phyloP scores from a whole-genome alignment of 345 rosid species.

The Euphorbia pulcherrima region DNA sequence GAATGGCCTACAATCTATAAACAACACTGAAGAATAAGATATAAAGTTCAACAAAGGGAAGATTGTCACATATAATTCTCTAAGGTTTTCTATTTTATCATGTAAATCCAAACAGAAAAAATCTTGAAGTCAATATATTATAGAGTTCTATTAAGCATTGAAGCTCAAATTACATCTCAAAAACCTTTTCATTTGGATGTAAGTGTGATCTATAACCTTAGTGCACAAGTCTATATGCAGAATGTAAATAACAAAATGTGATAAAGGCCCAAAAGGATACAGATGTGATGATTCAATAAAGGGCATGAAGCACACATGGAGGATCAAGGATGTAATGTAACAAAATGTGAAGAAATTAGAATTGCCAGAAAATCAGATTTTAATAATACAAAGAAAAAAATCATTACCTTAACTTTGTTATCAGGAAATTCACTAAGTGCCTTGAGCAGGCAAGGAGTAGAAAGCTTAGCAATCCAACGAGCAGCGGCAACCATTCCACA shows the following conservation, averaged over 20 bases:
- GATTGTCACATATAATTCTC: neutral
- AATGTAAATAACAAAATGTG: neutral
- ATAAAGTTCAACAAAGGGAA: neutral
- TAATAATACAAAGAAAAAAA: neutral
- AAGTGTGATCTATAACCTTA: neutral
- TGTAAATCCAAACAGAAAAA: neutral
- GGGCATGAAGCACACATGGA: neutral
- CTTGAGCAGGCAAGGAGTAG: constrained; percentile 69
- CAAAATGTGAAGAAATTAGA: constrained; percentile 1
- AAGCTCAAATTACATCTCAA: neutral
- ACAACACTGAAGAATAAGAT: constrained; percentile 15
- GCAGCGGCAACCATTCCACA: constrained; percentile 99
- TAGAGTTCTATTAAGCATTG: neutral
- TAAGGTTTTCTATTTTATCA: neutral
- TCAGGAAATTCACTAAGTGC: constrained; percentile 68
- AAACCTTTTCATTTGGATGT: neutral
- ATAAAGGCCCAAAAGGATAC: neutral
- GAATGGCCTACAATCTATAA: constrained; percentile 92
- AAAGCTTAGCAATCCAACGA: constrained; percentile 93
- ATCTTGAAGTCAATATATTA: neutral
- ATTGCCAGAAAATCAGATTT: neutral
- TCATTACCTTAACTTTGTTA: constrained; percentile 69
- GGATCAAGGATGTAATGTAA: neutral
- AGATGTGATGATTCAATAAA: neutral
- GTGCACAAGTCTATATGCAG: neutral